These are phyloP conservation scores for Babesia ovis DNA, from an alignment of 169 alveolate genomes.

Conservation along the genomic window DNA sequence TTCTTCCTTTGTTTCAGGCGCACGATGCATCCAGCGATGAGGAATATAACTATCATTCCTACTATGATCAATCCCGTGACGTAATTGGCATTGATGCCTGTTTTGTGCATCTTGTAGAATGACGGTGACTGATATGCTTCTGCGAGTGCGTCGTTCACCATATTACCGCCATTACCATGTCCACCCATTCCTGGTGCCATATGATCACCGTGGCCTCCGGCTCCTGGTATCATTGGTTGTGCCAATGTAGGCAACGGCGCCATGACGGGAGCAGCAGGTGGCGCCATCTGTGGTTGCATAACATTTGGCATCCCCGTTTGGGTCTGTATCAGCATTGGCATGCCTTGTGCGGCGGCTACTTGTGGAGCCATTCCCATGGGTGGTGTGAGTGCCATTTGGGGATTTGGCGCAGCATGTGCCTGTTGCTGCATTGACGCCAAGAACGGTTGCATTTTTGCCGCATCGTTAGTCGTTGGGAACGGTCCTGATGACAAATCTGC, in stretches of 20 bases:
- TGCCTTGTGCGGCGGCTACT: background rate
- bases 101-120: background rate
- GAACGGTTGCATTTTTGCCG: constrained; percentile 11
- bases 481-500: constrained; percentile 32
- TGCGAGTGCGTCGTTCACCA: constrained; percentile 3
- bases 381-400: constrained; percentile 7
- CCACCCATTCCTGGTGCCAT: background rate
- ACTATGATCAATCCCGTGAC: constrained; percentile 28
- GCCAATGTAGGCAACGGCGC: constrained; percentile 11
- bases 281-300: constrained; percentile 16
- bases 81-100: background rate
- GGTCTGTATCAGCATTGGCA: constrained; percentile 5
- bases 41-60: constrained; percentile 25
- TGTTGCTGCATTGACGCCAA: constrained; percentile 4
- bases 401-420: background rate
- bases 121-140: background rate
- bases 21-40: constrained; percentile 30
- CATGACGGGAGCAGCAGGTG: background rate
- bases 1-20: constrained; percentile 56
- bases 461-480: constrained; percentile 30
- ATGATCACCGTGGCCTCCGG: background rate
- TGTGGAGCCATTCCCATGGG: constrained; percentile 7
- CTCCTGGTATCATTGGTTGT: background rate
- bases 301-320: background rate
- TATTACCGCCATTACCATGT: background rate